Evolutionary conservation across 768 basidiomycete genomes (phyloP).

Genomic region (Hericium coralloides): DNA sequence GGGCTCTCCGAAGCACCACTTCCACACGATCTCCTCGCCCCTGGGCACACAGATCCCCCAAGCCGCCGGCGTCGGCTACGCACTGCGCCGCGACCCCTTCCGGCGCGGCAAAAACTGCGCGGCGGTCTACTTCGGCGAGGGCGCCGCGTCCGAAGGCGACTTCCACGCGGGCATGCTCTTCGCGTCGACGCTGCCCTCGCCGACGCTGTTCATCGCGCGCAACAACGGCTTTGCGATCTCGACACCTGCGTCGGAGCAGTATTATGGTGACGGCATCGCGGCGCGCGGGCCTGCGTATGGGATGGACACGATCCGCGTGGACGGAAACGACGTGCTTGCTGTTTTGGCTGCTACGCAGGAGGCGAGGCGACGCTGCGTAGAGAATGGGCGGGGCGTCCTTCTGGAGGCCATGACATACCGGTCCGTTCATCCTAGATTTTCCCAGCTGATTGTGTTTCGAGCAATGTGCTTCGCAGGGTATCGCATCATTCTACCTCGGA

Average conservation of each 20-base stretch:
- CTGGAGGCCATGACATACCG: constrained; percentile 91
- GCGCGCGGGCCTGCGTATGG: constrained; percentile 89
- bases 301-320: constrained; percentile 84
- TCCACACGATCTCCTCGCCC: constrained; percentile 91
- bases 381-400: constrained; percentile 73
- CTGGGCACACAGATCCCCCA: constrained; percentile 93
- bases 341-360: constrained; percentile 69
- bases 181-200: constrained; percentile 67
- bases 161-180: constrained; percentile 88
- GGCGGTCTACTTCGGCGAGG: constrained; percentile 89
- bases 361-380: constrained; percentile 60
- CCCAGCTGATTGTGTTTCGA: background rate
- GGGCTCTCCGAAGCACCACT: constrained; percentile 75
- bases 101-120: constrained; percentile 69
- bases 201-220: constrained; percentile 64
- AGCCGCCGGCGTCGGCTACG: constrained; percentile 89
- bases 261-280: constrained; percentile 88
- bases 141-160: constrained; percentile 90
- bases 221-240: constrained; percentile 95
- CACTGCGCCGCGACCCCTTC: constrained; percentile 67
- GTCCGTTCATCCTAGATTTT: constrained; percentile 24
- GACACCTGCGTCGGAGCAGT: constrained; percentile 85
- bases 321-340: constrained; percentile 88
- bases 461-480: constrained; percentile 37
- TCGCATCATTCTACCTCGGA: constrained; percentile 96